Conservation (phyloP, 371 early-diverging fungal genomes). For the Rhizopus delemar region DNA sequence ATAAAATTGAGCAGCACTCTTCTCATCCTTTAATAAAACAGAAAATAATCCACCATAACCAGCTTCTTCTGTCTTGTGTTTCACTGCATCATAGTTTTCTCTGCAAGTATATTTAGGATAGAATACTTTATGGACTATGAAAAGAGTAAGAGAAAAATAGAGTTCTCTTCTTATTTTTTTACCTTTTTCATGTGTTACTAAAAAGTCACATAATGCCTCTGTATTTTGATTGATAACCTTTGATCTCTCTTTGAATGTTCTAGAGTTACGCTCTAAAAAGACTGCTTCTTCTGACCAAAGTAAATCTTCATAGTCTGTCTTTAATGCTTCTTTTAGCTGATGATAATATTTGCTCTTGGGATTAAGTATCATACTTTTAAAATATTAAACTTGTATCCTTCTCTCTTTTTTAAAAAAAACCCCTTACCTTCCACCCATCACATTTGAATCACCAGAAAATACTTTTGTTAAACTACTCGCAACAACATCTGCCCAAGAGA, state of each 20-base stretch:
- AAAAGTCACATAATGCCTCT: constrained; percentile 74
- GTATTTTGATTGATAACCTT: constrained; percentile 76
- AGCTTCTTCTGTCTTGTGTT: constrained; percentile 48
- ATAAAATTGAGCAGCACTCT: constrained; percentile 73
- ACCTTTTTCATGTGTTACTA: constrained; percentile 68
- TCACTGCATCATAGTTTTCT: constrained; percentile 66
- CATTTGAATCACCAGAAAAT: constrained; percentile 93
- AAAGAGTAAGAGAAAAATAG: not conserved
- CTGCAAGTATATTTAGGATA: constrained; percentile 84
- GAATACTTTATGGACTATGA: constrained; percentile 66
- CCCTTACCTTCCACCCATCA: constrained; percentile 92
- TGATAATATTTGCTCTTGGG: constrained; percentile 66
- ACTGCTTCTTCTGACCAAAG: constrained; percentile 92
- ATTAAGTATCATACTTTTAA: constrained; percentile 76
- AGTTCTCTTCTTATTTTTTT: constrained; percentile 3
- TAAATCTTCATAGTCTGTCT: constrained; percentile 72
- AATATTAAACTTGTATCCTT: no score
- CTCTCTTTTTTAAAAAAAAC: not conserved
- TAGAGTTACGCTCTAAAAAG: constrained; percentile 93
- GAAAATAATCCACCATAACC: constrained; percentile 94
- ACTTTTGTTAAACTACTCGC: constrained; percentile 93
- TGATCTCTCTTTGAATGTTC: constrained; percentile 78
- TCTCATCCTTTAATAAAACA: constrained; percentile 64
- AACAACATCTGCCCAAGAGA: constrained; percentile 82
- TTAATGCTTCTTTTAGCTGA: constrained; percentile 54